phyloP scores from a whole-genome alignment of 495 filamentous ascomycete species.

The Lindgomyces ingoldianus region DNA sequence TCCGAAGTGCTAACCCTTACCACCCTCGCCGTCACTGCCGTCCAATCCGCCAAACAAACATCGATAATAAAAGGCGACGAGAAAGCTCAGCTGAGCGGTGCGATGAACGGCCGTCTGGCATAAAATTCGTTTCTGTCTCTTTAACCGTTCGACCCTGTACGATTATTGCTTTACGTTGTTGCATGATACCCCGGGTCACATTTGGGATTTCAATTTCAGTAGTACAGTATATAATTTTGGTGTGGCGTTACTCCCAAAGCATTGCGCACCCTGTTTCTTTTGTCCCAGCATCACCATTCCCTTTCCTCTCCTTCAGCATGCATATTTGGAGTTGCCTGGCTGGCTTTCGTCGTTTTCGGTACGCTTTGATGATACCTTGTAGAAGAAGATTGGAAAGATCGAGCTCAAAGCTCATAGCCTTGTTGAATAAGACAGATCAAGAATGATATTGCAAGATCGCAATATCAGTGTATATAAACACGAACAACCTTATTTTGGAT shows the following conservation, averaged over 20 bases:
- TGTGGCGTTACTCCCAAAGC: not conserved
- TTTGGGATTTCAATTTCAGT: slow-evolving; percentile 1
- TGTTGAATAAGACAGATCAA: no score
- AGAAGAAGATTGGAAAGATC: no score
- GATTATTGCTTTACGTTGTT: not conserved
- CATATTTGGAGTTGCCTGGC: slow-evolving; percentile 24
- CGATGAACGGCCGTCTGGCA: not conserved
- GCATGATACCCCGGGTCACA: slow-evolving; percentile 27
- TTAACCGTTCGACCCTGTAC: not conserved
- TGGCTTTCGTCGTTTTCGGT: not conserved
- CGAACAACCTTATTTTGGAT: no score
- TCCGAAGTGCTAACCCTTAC: slow-evolving; percentile 22
- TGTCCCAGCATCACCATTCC: slow-evolving; percentile 2
- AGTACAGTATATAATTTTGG: slow-evolving; percentile 2
- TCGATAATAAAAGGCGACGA: slow-evolving; percentile 1
- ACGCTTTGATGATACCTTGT: slow-evolving; percentile 23
- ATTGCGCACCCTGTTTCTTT: not conserved
- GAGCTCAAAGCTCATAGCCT: no score
- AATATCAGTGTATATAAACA: no score
- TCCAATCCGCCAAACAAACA: slow-evolving; percentile 18
- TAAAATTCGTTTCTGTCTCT: not conserved
- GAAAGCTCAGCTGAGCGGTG: slow-evolving; percentile 16
- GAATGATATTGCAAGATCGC: no score
- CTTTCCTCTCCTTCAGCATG: slow-evolving; percentile 15
- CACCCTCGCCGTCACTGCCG: slow-evolving; percentile 24